phyloP scores from a whole-genome alignment of 2,329 filamentous ascomycete genomes.

The Lachnellula cervina region DNA sequence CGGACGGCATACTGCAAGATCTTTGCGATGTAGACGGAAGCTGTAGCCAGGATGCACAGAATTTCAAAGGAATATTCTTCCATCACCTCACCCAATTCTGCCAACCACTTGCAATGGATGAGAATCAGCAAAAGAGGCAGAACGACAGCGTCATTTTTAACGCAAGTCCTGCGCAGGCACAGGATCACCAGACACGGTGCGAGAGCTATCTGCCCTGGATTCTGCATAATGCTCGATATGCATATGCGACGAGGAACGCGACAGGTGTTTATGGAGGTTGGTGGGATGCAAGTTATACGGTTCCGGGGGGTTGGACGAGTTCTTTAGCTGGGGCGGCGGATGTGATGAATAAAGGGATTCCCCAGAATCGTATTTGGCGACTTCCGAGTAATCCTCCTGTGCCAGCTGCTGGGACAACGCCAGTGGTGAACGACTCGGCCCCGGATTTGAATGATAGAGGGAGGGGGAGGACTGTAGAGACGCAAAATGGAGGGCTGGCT shows the following conservation, averaged over 20 bases:
- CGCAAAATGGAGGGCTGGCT: slow-evolving; percentile 75
- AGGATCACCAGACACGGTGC: slow-evolving; percentile 57
- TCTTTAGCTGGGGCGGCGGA: no score
- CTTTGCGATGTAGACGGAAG: slow-evolving; percentile 69
- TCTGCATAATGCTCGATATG: slow-evolving; percentile 70
- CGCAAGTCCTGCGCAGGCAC: slow-evolving; percentile 25
- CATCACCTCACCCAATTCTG: slow-evolving; percentile 82
- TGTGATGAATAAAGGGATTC: no score
- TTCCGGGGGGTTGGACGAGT: slow-evolving; percentile 40
- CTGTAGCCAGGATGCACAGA: slow-evolving; percentile 81
- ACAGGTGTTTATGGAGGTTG: slow-evolving; percentile 76
- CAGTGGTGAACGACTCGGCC: no score
- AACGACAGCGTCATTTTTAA: slow-evolving; percentile 19
- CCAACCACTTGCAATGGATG: slow-evolving; percentile 46
- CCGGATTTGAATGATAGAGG: no score
- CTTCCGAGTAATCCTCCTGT: no score
- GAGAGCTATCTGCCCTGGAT: slow-evolving; percentile 68
- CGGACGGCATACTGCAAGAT: slow-evolving; percentile 78
- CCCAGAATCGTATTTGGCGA: no score
- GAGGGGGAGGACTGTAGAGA: slow-evolving; percentile 81
- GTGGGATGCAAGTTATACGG: slow-evolving; percentile 69
- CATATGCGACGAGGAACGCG: slow-evolving; percentile 61
- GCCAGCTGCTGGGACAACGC: no score
- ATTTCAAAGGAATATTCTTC: slow-evolving; percentile 94
- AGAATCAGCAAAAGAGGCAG: no score